Evolutionary conservation across 192 early-diverging fungal genomes (phyloP), one percentile per base, ranked within the genome.

Genomic region (Linnemannia exigua): DNA sequence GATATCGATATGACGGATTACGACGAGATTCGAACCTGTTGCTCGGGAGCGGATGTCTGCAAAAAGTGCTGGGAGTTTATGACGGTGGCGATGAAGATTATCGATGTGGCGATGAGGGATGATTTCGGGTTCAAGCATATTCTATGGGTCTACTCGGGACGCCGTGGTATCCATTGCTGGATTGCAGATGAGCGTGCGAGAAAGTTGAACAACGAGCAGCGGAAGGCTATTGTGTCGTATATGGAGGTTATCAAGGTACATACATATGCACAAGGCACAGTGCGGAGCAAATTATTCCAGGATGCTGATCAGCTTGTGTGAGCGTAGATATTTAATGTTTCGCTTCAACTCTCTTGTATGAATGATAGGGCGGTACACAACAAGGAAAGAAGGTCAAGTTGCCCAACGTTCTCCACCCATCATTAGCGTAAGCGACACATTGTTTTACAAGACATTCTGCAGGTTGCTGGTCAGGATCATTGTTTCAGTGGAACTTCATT

Each of bases 1-100:
- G 98, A 99, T 94, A 98, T 99, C 76, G 98, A 99, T 91, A 97
- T 99, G 97, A 98, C 97, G 1, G 98, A 99, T 88, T 99, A 99
- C 80, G 98, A 99, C 87, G 97, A 98, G 44, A 92, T 99, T 61
- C 92, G 98, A 58, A 98, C 97, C 11, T 99, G 98, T 85, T 99
- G 97, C 90, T 92, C 90, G 50, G 97, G 96, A 76, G 98, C 94
- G 22, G 90, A 92, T 79, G 95, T 99, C 35, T 99, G 98, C 79
- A 68, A 33, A 16, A 96, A 94, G 87, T 99, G 98, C 88, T 99
- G 98, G 98, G 88, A 92, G 75, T 98, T 98, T 63, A 98, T 99
- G 97, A 95, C 93, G 0, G 88, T 98, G 36, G 92, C 97, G 20
- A 97, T 98, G 88, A 94, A 96, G 76, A 90, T 99, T 66, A 79